Evolutionary conservation across 352 stramenopile genomes (phyloP).

Genomic region (Pythium utonaiense): DNA sequence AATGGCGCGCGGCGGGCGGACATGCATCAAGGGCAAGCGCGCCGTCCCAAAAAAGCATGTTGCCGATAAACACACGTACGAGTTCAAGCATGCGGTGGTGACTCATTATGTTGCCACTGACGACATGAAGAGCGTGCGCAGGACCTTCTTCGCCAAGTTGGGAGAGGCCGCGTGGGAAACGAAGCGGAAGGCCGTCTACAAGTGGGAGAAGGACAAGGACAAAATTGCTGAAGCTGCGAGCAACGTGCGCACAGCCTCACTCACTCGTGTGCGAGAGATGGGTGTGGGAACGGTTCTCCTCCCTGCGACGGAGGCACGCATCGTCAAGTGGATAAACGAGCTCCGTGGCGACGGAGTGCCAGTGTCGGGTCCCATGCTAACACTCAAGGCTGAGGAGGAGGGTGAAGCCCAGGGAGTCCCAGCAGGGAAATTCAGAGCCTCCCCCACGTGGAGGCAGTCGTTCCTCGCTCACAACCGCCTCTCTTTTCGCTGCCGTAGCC

Average conservation of each 20-base stretch:
- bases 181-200: background rate
- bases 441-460: background rate
- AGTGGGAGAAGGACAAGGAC: background rate
- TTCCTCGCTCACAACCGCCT: slow-evolving; percentile 1
- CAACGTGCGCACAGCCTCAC: background rate
- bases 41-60: background rate
- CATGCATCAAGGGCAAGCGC: background rate
- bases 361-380: slow-evolving; percentile 3
- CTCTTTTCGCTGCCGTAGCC: slow-evolving; percentile 1
- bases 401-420: background rate
- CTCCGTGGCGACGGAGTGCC: background rate
- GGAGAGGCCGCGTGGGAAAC: too few relatives aligned
- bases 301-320: background rate
- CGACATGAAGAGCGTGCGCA: background rate
- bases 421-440: background rate
- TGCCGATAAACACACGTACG: background rate
- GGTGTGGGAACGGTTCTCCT: background rate
- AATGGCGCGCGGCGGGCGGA: background rate
- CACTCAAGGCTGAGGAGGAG: background rate
- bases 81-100: background rate
- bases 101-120: background rate
- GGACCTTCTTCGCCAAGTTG: background rate
- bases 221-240: background rate
- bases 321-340: background rate
- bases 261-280: background rate